Evolutionary conservation across 2,329 filamentous ascomycete genomes (phyloP), one percentile per base, ranked within the genome.

Genomic region (Mariannaea sp.): DNA sequence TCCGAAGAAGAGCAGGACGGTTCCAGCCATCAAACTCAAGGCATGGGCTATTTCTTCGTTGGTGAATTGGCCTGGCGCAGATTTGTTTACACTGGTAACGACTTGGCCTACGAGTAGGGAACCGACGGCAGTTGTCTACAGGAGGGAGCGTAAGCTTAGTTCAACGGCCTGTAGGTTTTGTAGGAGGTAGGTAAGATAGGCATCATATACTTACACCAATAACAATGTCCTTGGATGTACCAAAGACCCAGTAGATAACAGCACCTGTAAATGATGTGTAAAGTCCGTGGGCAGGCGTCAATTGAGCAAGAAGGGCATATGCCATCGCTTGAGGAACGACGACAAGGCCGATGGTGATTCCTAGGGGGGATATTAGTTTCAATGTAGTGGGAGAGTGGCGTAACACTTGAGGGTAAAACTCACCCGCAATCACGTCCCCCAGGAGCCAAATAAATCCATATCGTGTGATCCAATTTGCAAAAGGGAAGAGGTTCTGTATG

Each of bases 261-360:
- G 90, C 88, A 43, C 89, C 89, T 70, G 91, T 88, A 66, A 93
- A 93, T 0, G 89, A 92, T 0, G 89, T 90, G 72, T 93, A 93
- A 0, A 93, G 76, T 29, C 89, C 89, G 64, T 83, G 92, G 61
- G 91, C 80, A 3, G 85, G 80, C 0, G 80, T 77, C 13, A 93
- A 75, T 35, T 84, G 76, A 19, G 89, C 89, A 17, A 93, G 77
- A 27, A 85, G 74, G 10, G 89, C 88, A 68, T 93, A 93, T 0
- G 89, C 88, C 86, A 92, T 89, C 51, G 86, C 85, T 71, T 92
- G 89, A 4, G 89, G 89, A 40, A 92, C 85, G 22, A 92, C 87
- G 10, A 92, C 88, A 44, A 87, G 81, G 10, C 87, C 88, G 47
- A 70, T 66, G 16, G 70, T 71, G 6, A 70, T 56, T 16, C 71